Conservation (phyloP, 2,329 filamentous ascomycete species). For the Xylariomycetidae sp. region DNA sequence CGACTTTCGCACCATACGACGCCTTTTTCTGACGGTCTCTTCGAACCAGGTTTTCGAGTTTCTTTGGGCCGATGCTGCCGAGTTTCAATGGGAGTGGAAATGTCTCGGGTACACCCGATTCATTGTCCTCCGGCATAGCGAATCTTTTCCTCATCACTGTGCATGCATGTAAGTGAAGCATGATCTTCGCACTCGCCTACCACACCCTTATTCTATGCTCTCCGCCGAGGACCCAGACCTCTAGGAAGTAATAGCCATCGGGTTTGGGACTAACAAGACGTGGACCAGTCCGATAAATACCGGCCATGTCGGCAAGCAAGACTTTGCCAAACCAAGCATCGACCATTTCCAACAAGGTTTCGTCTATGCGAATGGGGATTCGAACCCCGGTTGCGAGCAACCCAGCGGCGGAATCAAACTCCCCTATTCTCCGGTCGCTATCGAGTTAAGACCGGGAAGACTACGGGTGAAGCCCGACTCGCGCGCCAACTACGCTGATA, state of each 20-base stretch:
- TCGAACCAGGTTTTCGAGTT: constrained; percentile 30
- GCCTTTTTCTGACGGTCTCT: background rate
- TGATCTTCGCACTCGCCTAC: constrained; percentile 1
- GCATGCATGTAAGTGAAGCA: constrained; percentile 30
- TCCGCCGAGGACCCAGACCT: no score
- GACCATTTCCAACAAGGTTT: constrained; percentile 30
- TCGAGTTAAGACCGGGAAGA: constrained; percentile 27
- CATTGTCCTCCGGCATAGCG: constrained; percentile 31
- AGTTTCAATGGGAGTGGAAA: constrained; percentile 34
- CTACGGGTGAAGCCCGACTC: constrained; percentile 30
- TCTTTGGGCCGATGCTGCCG: constrained; percentile 30
- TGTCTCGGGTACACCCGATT: constrained; percentile 31
- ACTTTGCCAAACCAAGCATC: constrained; percentile 32
- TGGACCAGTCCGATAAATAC: constrained; percentile 26
- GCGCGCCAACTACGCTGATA: constrained; percentile 31
- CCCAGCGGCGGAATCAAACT: constrained; percentile 21
- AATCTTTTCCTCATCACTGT: constrained; percentile 29
- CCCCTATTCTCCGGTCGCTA: constrained; percentile 28
- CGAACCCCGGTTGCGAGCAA: constrained; percentile 24
- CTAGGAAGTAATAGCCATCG: no score
- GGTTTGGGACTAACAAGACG: no score
- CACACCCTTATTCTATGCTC: constrained; percentile 5
- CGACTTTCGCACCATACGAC: constrained; percentile 3
- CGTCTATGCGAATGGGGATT: constrained; percentile 28
- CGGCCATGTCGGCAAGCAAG: constrained; percentile 23